phyloP scores from a whole-genome alignment of 2,329 filamentous ascomycete species.

The Falciphora oryzae region DNA sequence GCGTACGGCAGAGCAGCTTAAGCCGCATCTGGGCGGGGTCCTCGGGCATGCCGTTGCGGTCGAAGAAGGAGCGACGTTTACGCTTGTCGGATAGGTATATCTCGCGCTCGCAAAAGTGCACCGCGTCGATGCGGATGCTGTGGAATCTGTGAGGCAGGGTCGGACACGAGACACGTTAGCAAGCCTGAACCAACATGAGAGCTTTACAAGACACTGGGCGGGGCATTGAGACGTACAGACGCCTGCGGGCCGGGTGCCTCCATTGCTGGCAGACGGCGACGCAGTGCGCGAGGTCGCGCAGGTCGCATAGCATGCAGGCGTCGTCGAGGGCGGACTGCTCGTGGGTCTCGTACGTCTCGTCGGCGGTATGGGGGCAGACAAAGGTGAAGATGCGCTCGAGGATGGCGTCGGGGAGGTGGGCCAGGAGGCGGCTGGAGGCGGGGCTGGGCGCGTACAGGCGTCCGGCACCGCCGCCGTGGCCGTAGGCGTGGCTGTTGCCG shows the following conservation, averaged over 20 bases:
- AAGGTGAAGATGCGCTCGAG: slow-evolving; percentile 72
- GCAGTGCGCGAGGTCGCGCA: slow-evolving; percentile 80
- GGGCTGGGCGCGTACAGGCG: slow-evolving; percentile 19
- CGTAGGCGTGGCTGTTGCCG: slow-evolving; percentile 5
- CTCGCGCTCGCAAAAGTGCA: slow-evolving; percentile 91
- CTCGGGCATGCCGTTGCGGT: slow-evolving; percentile 72
- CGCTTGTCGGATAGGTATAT: slow-evolving; percentile 73
- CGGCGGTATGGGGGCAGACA: slow-evolving; percentile 76
- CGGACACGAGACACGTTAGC: slow-evolving; percentile 14
- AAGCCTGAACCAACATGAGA: slow-evolving; percentile 1
- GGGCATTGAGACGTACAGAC: slow-evolving; percentile 50
- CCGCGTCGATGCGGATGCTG: slow-evolving; percentile 86
- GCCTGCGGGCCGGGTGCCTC: slow-evolving; percentile 45
- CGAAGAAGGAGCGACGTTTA: slow-evolving; percentile 65
- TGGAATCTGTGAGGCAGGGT: slow-evolving; percentile 55
- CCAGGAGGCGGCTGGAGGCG: slow-evolving; percentile 37
- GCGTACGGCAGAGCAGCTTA: slow-evolving; percentile 71
- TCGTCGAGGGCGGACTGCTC: slow-evolving; percentile 74
- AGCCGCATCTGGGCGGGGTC: slow-evolving; percentile 74
- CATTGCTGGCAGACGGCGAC: slow-evolving; percentile 69
- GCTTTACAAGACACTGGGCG: neutral
- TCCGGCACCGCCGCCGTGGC: slow-evolving; percentile 7
- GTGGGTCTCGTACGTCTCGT: slow-evolving; percentile 74
- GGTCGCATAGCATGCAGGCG: slow-evolving; percentile 88
- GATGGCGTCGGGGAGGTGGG: slow-evolving; percentile 59